phyloP scores from a whole-genome alignment of 139 green algal species.

The Chlorella sp. region DNA sequence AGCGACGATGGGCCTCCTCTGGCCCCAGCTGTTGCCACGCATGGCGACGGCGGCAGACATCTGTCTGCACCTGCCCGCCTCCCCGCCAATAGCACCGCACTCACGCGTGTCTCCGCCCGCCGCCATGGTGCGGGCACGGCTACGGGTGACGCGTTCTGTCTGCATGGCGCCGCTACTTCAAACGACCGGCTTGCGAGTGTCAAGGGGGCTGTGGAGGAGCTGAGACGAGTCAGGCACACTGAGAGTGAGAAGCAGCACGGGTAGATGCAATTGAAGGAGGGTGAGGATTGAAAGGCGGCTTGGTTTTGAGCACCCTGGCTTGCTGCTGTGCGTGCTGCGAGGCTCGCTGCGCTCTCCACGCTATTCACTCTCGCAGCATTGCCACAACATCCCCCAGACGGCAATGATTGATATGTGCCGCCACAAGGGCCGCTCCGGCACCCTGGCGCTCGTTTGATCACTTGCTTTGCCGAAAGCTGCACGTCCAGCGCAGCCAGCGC shows the following conservation, averaged over 20 bases:
- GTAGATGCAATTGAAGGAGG: too few species aligned
- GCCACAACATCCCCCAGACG: too few species aligned
- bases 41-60: too few species aligned
- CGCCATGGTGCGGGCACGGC: constrained; percentile 1
- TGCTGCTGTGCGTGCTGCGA: too few species aligned
- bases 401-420: too few species aligned
- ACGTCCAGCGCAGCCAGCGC: not conserved
- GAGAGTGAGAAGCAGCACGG: too few species aligned
- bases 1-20: not conserved
- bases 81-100: not conserved
- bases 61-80: not conserved
- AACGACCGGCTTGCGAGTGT: not conserved
- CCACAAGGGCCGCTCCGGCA: too few species aligned
- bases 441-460: not conserved
- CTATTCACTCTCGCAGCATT: too few species aligned
- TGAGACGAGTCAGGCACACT: not conserved
- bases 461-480: not conserved
- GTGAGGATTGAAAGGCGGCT: too few species aligned
- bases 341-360: too few species aligned
- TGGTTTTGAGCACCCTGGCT: too few species aligned
- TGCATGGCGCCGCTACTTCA: not conserved
- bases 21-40: constrained; percentile 5
- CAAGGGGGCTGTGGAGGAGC: too few species aligned
- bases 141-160: constrained; percentile 16
- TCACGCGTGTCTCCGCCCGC: constrained; percentile 25